Conservation (phyloP, 2,329 filamentous ascomycete genomes). For the Uncinocarpus reesii region DNA sequence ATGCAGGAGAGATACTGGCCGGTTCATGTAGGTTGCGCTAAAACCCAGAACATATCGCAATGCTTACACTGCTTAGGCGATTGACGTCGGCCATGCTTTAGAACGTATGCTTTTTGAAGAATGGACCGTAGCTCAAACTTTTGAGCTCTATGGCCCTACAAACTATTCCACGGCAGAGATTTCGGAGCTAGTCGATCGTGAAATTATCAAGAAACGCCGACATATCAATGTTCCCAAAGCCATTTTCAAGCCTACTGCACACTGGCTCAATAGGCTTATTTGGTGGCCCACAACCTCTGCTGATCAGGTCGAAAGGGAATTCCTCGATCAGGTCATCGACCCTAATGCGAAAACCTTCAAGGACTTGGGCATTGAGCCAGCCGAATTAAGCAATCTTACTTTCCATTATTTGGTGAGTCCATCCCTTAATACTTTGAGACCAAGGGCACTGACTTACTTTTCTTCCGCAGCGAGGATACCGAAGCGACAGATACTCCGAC, state of each 20-base stretch:
- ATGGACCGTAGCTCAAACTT: slow-evolving; percentile 79
- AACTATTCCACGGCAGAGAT: slow-evolving; percentile 86
- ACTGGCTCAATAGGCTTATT: slow-evolving; percentile 65
- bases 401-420: slow-evolving; percentile 81
- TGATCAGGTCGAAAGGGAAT: slow-evolving; percentile 84
- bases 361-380: slow-evolving; percentile 81
- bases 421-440: background rate
- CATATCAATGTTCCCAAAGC: slow-evolving; percentile 85
- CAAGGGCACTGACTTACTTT: slow-evolving; percentile 15
- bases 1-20: slow-evolving; percentile 87
- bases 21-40: slow-evolving; percentile 58
- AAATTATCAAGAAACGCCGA: slow-evolving; percentile 80
- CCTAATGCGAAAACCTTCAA: slow-evolving; percentile 87
- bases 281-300: slow-evolving; percentile 82
- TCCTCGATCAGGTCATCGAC: slow-evolving; percentile 87
- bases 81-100: slow-evolving; percentile 80
- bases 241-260: slow-evolving; percentile 63
- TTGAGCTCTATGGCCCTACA: slow-evolving; percentile 85
- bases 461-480: slow-evolving; percentile 64
- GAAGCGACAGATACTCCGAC: slow-evolving; percentile 81
- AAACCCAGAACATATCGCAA: background rate
- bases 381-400: slow-evolving; percentile 73
- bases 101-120: slow-evolving; percentile 89
- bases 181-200: slow-evolving; percentile 73
- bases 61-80: slow-evolving; percentile 47